phyloP scores from a whole-genome alignment of 2,329 filamentous ascomycete species.

The Nigrospora sphaerica region DNA sequence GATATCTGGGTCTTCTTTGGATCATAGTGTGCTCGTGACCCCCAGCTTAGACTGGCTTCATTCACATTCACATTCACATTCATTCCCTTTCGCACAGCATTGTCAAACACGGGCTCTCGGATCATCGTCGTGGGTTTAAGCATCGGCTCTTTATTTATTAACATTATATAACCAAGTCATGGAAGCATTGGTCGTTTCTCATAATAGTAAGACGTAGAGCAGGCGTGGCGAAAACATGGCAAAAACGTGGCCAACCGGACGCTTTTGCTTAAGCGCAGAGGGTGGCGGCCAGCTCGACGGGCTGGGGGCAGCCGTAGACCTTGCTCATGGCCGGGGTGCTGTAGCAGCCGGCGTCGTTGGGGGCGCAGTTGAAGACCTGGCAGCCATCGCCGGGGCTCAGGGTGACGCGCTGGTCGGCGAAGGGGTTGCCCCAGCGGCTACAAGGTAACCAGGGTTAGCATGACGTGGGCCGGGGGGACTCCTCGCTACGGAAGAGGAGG shows the following conservation, averaged over 20 bases:
- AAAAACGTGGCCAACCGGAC: no score
- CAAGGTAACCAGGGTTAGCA: background rate
- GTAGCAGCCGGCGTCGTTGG: conserved; percentile 29
- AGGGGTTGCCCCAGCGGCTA: conserved; percentile 32
- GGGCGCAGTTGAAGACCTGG: conserved; percentile 28
- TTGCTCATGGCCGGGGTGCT: conserved; percentile 28
- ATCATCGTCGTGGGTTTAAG: no score
- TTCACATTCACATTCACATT: no score
- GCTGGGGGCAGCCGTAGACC: conserved; percentile 32
- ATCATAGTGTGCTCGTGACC: no score
- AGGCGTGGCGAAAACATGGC: background rate
- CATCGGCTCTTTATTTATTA: no score
- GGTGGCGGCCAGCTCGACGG: conserved; percentile 26
- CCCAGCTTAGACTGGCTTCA: no score
- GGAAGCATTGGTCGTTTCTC: no score
- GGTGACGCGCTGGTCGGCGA: conserved; percentile 25
- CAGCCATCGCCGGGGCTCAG: conserved; percentile 29
- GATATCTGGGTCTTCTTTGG: no score
- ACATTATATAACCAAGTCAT: no score
- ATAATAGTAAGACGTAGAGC: no score
- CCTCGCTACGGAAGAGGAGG: background rate
- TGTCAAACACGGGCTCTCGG: no score
- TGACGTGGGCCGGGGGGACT: background rate
- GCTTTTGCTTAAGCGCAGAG: conserved; percentile 14
- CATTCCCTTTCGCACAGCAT: no score